Percentiles rank a stretch among this genome's conserved stretches.
phyloP scores from a whole-genome alignment of 1,284 basidiomycete genomes.

The Marasmius oreades region DNA sequence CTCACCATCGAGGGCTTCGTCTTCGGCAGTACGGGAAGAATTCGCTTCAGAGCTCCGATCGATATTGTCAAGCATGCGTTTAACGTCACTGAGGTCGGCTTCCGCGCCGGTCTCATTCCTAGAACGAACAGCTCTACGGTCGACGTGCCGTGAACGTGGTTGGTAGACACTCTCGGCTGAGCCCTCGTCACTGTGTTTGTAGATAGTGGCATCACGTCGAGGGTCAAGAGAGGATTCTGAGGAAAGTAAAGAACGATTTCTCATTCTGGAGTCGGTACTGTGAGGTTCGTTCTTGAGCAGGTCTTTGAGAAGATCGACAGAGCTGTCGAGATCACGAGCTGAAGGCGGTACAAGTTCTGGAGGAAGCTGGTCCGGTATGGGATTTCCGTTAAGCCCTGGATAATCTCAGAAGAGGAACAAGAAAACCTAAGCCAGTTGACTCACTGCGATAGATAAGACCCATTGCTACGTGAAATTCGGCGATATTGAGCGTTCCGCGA shows the following conservation, averaged over 20 bases:
- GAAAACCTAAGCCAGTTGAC: constrained; percentile 28
- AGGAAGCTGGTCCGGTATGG: constrained; percentile 85
- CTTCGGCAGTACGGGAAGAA: constrained; percentile 64
- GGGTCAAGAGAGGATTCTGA: constrained; percentile 50
- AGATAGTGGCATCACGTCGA: constrained; percentile 85
- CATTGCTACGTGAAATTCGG: constrained; percentile 99
- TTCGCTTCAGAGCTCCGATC: constrained; percentile 70
- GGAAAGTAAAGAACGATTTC: constrained; percentile 69
- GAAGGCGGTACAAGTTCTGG: constrained; percentile 92
- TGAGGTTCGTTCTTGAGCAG: constrained; percentile 85
- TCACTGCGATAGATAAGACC: constrained; percentile 93
- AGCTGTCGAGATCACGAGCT: constrained; percentile 85
- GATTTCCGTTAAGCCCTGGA: constrained; percentile 87
- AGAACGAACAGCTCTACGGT: constrained; percentile 81
- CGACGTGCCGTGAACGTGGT: constrained; percentile 84
- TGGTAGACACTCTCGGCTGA: constrained; percentile 72
- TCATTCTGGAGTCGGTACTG: constrained; percentile 50
- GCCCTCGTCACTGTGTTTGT: constrained; percentile 78
- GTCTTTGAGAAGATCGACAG: constrained; percentile 89
- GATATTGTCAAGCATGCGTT: constrained; percentile 82
- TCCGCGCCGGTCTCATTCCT: constrained; percentile 68
- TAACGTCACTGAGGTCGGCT: constrained; percentile 83
- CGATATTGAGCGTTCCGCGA: constrained; percentile 90
- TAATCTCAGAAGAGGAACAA: constrained; percentile 1
- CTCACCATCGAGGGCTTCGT: constrained; percentile 88